Percentiles rank a stretch among this genome's conserved stretches.
These are phyloP conservation scores for Fomitopsis serialis DNA, from an alignment of 768 basidiomycete species.

Conservation along the genomic window DNA sequence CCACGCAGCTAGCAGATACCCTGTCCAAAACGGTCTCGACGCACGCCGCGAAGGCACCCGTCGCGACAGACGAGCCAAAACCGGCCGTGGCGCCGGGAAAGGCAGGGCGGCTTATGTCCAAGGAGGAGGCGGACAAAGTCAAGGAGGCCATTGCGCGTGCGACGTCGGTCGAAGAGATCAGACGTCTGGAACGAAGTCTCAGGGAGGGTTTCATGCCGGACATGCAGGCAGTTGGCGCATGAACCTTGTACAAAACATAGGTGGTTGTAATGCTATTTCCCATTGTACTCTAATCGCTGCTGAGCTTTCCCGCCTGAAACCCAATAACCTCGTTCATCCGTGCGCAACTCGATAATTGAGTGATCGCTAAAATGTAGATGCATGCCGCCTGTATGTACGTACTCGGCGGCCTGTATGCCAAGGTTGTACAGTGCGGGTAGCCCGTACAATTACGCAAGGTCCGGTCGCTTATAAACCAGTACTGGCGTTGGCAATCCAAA, in stretches of 20 bases:
- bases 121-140: conserved; percentile 85
- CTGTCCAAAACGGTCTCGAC: conserved; percentile 71
- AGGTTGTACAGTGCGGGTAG: no score
- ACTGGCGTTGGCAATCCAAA: conserved; percentile 62
- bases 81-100: conserved; percentile 48
- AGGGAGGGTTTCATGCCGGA: conserved; percentile 81
- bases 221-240: conserved; percentile 75
- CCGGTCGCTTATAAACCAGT: conserved; percentile 21
- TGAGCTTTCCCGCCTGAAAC: conserved; percentile 11
- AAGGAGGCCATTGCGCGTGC: conserved; percentile 85
- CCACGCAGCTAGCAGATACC: conserved; percentile 75
- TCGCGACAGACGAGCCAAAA: conserved; percentile 80
- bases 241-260: conserved; percentile 24
- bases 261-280: conserved; percentile 12
- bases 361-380: no score
- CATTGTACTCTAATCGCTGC: conserved; percentile 29
- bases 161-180: conserved; percentile 87
- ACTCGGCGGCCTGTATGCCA: no score
- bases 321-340: no score
- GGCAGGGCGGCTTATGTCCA: conserved; percentile 85
- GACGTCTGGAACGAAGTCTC: conserved; percentile 74
- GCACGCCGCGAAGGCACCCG: conserved; percentile 50
- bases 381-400: no score
- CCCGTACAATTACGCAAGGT: no score
- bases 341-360: no score